These are phyloP conservation scores for Aspergillus uvarum DNA, from an alignment of 2,329 filamentous ascomycete genomes.

Conservation along the genomic window DNA sequence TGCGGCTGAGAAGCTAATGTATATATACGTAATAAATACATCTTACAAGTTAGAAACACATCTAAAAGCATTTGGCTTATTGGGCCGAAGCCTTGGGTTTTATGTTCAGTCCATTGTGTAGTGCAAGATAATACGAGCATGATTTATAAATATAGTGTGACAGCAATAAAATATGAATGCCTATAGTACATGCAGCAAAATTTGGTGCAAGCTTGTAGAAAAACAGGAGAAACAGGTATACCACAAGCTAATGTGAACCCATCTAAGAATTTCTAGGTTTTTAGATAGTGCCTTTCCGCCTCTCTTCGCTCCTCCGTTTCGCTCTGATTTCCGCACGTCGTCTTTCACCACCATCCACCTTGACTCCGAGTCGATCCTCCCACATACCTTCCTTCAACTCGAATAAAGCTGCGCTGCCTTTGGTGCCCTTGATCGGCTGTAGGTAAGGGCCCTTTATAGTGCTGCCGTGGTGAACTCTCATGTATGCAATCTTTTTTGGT, in stretches of 20 bases:
- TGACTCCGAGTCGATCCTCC: conserved; percentile 82
- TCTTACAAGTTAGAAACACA: too few relatives aligned
- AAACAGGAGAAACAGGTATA: not conserved
- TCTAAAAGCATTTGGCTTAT: too few relatives aligned
- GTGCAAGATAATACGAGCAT: not conserved
- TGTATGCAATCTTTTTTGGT: conserved; percentile 59
- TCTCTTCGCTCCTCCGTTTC: conserved; percentile 77
- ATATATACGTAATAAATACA: too few relatives aligned
- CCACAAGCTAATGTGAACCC: not conserved
- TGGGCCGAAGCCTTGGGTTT: too few relatives aligned
- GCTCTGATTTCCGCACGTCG: conserved; percentile 80
- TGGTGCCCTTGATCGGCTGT: conserved; percentile 62
- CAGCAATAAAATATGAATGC: not conserved
- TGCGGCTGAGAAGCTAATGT: too few relatives aligned
- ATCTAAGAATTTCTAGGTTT: too few relatives aligned
- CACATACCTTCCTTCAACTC: conserved; percentile 82
- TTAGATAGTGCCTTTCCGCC: conserved; percentile 57
- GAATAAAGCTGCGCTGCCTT: conserved; percentile 63
- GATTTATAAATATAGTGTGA: not conserved
- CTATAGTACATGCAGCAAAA: not conserved
- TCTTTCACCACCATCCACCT: conserved; percentile 96
- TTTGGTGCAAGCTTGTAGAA: not conserved
- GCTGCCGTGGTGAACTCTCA: conserved; percentile 66
- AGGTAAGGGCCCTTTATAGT: conserved; percentile 75
- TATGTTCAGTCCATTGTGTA: not conserved